Percentiles rank a stretch among this genome's conserved stretches.
phyloP scores from a whole-genome alignment of 148 eudicot species.

The Rhododendron henanense region DNA sequence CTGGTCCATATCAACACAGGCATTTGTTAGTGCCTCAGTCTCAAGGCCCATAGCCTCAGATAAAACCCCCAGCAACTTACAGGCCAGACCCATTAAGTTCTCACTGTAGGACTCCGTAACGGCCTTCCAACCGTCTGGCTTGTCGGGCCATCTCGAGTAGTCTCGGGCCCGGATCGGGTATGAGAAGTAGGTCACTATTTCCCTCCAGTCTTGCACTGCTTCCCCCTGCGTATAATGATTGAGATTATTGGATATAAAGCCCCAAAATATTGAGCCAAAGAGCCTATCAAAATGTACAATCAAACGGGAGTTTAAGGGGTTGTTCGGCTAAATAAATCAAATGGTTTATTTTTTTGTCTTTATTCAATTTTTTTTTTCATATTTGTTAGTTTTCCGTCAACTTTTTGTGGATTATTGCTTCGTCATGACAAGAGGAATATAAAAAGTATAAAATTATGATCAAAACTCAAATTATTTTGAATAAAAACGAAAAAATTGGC shows the following conservation, averaged over 20 bases:
- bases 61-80: conserved; percentile 70
- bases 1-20: conserved; percentile 96
- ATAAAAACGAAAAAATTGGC: no score
- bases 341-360: no score
- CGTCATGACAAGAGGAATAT: no score
- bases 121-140: conserved; percentile 78
- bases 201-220: conserved; percentile 83
- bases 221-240: conserved; percentile 47
- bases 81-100: conserved; percentile 66
- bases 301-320: not conserved
- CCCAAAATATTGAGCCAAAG: not conserved
- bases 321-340: no score
- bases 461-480: no score
- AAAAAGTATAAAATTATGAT: no score
- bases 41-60: conserved; percentile 92
- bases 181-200: conserved; percentile 83
- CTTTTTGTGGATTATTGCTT: no score
- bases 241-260: not conserved
- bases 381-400: no score
- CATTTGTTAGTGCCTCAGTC: conserved; percentile 70
- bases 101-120: conserved; percentile 65
- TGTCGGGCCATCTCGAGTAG: conserved; percentile 94
- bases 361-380: no score
- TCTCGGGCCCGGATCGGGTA: conserved; percentile 68
- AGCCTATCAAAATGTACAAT: not conserved